Base-by-base conservation (phyloP, 768 basidiomycete species). In the Xerocomus spinulosus region DNA sequence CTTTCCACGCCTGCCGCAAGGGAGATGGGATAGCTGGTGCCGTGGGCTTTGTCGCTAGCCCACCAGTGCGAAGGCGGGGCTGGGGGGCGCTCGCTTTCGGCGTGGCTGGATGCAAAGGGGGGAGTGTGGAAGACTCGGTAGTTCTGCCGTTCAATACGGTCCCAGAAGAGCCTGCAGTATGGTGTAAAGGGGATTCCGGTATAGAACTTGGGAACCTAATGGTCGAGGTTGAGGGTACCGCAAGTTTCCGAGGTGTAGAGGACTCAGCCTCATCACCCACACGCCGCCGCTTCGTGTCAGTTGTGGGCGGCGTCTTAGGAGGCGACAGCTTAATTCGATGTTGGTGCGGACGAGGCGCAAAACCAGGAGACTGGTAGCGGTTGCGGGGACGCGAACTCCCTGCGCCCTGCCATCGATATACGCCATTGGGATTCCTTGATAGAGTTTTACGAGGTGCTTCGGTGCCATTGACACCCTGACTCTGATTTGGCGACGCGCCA, bases 331-430 rank as follows among this genome's bases (percentile, higher is more conserved):
- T 75, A 49, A 78, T 75, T 51, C 69, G 72, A 32, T 76, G 63
- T 28, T 75, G 70, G 36, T 73, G 57, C 15, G 77, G 67, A 12
- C 79, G 71, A 18, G 81, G 72, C 4, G 82, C 79, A 59, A 90
- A 88, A 4, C 81, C 83, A 38, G 87, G 85, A 9, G 86, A 87
- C 43, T 79, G 76, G 60, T 81, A 86, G 35, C 85, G 81, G 62
- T 86, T 88, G 39, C 78, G 77, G 17, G 73, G 69, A 56, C 76
- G 81, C 12, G 87, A 80, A 55, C 84, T 87, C 35, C 87, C 86
- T 26, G 72, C 83, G n/a, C 87, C 88, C 54, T 82, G 77, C 83
- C 83, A 88, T 40, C 75, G 74, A 64, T 85, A 85, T 28, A 69
- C 59, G 18, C 87, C 87, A 59, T 90, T 91, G 0, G 87, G 87